Evolutionary conservation across 1,284 basidiomycete species (phyloP).

Genomic region (Pyrrhoderma noxium): DNA sequence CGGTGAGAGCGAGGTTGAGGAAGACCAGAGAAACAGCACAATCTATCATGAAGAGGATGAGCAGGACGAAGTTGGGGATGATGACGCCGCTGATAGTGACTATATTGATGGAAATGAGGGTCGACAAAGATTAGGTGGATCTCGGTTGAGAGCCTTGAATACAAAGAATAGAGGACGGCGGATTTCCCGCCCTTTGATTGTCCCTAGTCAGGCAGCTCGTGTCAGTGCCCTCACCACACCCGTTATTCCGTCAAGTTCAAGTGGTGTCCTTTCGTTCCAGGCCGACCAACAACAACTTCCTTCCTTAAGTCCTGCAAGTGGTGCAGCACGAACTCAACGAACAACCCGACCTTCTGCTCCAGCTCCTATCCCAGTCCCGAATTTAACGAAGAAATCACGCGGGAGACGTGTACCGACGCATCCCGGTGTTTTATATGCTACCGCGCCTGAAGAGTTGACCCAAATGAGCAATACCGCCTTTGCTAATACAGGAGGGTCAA

Average conservation of each 20-base stretch:
- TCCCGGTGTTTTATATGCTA: constrained; percentile 29
- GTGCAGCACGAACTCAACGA: background rate
- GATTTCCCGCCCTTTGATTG: constrained; percentile 3
- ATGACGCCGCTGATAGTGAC: background rate
- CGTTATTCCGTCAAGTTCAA: background rate
- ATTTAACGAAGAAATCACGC: constrained; percentile 66
- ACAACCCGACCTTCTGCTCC: constrained; percentile 21
- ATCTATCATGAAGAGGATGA: constrained; percentile 5
- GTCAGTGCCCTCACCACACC: constrained; percentile 10
- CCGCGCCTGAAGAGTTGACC: constrained; percentile 20
- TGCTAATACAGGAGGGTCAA: constrained; percentile 28
- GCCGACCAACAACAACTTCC: background rate
- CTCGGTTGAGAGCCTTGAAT: too few species aligned
- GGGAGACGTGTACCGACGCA: constrained; percentile 62
- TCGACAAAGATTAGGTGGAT: background rate
- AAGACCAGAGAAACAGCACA: constrained; percentile 4
- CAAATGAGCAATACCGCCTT: constrained; percentile 12
- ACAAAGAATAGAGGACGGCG: too few species aligned
- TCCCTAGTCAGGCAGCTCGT: constrained; percentile 15
- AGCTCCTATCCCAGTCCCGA: constrained; percentile 61
- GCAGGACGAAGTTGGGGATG: constrained; percentile 11
- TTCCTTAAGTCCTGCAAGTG: background rate
- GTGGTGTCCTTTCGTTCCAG: background rate
- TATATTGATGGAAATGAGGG: constrained; percentile 6
- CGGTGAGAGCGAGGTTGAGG: constrained; percentile 7